Conservation (phyloP, 2,329 filamentous ascomycete species). For the Huntiella omanensis region DNA sequence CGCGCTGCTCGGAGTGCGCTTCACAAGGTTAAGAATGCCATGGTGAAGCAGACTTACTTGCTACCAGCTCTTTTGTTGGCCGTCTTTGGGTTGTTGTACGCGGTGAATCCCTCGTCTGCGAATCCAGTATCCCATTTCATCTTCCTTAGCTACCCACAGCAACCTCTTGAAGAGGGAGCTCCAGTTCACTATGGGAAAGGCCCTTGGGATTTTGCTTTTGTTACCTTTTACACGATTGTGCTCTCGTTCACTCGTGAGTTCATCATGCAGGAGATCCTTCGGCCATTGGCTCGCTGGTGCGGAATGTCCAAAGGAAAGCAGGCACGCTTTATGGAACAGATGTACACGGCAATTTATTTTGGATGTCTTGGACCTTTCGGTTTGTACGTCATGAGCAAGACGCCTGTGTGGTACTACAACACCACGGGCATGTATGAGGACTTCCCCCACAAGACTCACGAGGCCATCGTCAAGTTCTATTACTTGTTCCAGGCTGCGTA, state of each 20-base stretch:
- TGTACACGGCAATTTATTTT: constrained; percentile 88
- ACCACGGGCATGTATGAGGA: constrained; percentile 74
- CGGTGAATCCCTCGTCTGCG: constrained; percentile 53
- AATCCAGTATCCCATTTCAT: constrained; percentile 69
- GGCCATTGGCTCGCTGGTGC: constrained; percentile 50
- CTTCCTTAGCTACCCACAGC: constrained; percentile 71
- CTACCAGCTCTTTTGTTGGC: constrained; percentile 50
- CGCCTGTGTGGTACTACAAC: constrained; percentile 94
- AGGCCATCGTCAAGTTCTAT: constrained; percentile 77
- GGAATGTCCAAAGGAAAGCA: constrained; percentile 67
- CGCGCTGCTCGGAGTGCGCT: constrained; percentile 33
- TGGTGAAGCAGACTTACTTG: constrained; percentile 41
- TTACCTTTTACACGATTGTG: constrained; percentile 74
- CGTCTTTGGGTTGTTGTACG: constrained; percentile 48
- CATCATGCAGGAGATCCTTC: constrained; percentile 77
- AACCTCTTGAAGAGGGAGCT: constrained; percentile 18
- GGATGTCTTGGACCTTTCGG: constrained; percentile 63
- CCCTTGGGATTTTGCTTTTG: constrained; percentile 68
- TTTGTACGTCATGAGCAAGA: constrained; percentile 75
- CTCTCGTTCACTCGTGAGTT: constrained; percentile 90
- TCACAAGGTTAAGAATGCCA: constrained; percentile 31
- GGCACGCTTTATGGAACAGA: constrained; percentile 85
- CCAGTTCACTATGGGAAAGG: constrained; percentile 71
- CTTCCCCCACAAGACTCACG: constrained; percentile 69
- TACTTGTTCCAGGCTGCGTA: constrained; percentile 89